Conservation (phyloP, 192 early-diverging fungal genomes). For the Coemansia sp. region DNA sequence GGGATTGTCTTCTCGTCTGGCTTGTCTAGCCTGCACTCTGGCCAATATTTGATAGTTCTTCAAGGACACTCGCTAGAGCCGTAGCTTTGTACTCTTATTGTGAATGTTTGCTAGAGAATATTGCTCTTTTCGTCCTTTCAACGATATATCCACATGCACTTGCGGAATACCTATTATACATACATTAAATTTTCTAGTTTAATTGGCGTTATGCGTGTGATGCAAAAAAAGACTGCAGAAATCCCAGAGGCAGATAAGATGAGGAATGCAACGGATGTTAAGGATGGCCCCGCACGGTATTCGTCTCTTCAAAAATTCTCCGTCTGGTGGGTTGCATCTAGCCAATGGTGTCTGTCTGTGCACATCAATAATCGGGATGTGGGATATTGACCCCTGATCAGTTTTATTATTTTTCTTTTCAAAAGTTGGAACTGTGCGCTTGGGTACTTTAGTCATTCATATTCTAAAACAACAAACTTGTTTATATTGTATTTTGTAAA, state of each 20-base stretch:
- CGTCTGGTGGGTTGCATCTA: constrained; percentile 1
- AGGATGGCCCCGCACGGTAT: not conserved
- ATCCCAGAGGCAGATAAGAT: not conserved
- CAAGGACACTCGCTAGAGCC: no score
- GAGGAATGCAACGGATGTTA: constrained; percentile 6
- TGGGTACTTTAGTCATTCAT: no score
- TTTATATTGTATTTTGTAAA: no score
- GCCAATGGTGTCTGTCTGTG: constrained; percentile 10
- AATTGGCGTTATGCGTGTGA: not conserved
- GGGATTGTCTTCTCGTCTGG: not conserved
- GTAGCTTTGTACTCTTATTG: no score
- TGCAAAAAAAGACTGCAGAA: not conserved
- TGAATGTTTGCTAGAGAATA: not conserved
- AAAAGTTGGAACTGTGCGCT: no score
- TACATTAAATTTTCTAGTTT: not conserved
- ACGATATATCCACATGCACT: not conserved
- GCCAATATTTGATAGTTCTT: no score
- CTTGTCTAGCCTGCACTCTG: no score
- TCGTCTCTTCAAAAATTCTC: not conserved
- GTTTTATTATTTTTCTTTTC: no score
- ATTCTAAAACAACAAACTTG: no score
- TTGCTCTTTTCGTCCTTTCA: not conserved
- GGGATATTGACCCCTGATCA: no score
- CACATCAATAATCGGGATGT: no score
- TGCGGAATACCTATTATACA: not conserved